Conservation (phyloP, 1,284 basidiomycete genomes). For the Microstroma glucosiphilum region DNA sequence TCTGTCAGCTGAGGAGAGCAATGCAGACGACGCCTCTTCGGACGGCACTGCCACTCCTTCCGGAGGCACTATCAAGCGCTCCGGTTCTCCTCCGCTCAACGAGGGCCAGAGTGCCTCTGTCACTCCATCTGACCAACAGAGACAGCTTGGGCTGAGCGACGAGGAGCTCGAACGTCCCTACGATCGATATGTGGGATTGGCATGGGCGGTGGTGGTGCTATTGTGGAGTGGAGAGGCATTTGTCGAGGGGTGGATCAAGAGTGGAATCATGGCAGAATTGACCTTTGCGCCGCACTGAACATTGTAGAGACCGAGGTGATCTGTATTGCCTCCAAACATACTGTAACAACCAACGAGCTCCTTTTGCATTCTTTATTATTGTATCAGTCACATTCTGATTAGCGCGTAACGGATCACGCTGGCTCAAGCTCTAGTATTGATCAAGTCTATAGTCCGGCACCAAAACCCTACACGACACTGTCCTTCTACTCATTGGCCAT, state of each 20-base stretch:
- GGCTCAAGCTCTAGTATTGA: too few species aligned
- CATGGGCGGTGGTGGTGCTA: constrained; percentile 27
- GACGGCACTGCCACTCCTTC: constrained; percentile 2
- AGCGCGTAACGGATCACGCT: too few species aligned
- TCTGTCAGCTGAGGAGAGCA: background rate
- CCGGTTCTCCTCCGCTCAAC: background rate
- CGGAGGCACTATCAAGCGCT: background rate
- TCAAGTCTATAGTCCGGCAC: too few species aligned
- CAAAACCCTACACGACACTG: too few species aligned
- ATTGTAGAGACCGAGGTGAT: too few species aligned
- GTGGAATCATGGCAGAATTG: constrained; percentile 18
- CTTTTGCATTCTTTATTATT: too few species aligned
- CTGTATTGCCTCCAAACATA: too few species aligned
- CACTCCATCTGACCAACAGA: background rate
- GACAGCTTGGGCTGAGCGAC: background rate
- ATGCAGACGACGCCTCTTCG: background rate
- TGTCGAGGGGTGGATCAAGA: constrained; percentile 31
- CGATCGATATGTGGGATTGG: constrained; percentile 19
- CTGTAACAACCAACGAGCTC: too few species aligned
- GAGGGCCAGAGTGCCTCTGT: background rate
- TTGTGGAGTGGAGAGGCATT: constrained; percentile 30
- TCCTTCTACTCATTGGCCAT: constrained; percentile 3
- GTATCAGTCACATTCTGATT: too few species aligned
- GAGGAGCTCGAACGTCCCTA: constrained; percentile 18
- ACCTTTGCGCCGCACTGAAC: constrained; percentile 3